These are phyloP conservation scores for Aspergillus costaricaensis DNA, from an alignment of 2,329 filamentous ascomycete species.

Conservation along the genomic window DNA sequence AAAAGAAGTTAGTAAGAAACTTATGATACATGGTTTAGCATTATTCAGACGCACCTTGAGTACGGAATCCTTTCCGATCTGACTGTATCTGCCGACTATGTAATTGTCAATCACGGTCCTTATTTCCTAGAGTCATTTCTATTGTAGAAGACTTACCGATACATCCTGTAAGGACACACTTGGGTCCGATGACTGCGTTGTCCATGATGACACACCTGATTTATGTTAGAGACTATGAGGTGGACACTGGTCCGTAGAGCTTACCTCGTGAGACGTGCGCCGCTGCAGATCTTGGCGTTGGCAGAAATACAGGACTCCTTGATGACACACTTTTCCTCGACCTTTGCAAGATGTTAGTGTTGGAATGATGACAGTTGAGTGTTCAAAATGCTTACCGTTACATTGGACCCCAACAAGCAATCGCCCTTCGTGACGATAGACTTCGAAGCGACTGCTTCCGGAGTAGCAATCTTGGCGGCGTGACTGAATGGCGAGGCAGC, in stretches of 20 bases:
- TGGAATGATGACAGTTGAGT: not conserved
- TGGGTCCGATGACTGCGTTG: conserved; percentile 73
- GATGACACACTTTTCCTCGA: conserved; percentile 73
- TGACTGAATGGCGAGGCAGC: conserved; percentile 74
- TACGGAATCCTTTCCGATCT: conserved; percentile 78
- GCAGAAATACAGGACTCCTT: conserved; percentile 88
- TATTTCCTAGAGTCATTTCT: not conserved
- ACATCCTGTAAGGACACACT: conserved; percentile 83
- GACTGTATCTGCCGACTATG: conserved; percentile 70
- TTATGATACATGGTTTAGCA: not conserved
- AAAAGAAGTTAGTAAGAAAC: not conserved
- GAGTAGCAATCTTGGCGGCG: conserved; percentile 75
- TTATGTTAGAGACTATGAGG: not conserved
- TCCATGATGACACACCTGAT: conserved; percentile 86
- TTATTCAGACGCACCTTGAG: conserved; percentile 49
- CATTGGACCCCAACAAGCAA: conserved; percentile 82
- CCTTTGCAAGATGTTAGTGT: not conserved
- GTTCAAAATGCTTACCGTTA: conserved; percentile 65
- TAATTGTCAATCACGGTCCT: not conserved
- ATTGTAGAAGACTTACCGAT: conserved; percentile 48
- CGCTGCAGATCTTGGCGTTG: conserved; percentile 80
- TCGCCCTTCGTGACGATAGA: conserved; percentile 82
- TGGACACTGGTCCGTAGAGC: too few species aligned
- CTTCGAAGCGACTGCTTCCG: conserved; percentile 74
- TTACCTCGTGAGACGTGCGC: conserved; percentile 67